Evolutionary conservation across 345 rosid species (phyloP).

Genomic region (Arabis alpina): DNA sequence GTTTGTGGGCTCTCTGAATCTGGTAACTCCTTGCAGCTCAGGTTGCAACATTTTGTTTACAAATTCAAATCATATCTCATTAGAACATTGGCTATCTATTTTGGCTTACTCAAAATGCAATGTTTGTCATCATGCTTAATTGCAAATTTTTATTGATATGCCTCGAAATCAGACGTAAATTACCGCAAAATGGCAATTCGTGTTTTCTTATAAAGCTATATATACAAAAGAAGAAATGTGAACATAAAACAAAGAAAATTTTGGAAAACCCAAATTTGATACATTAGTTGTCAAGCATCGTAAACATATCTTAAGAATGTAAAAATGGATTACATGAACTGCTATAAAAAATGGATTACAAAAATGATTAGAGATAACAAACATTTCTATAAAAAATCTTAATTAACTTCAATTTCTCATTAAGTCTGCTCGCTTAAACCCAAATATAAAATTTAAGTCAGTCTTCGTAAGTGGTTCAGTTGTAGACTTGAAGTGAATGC

Average conservation of each 20-base stretch:
- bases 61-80: not conserved
- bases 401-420: no score
- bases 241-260: not conserved
- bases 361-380: no score
- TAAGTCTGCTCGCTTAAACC: no score
- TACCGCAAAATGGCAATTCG: not conserved
- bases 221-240: not conserved
- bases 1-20: constrained; percentile 26
- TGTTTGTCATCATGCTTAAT: constrained; percentile 1
- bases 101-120: not conserved
- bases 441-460: no score
- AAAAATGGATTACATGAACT: not conserved
- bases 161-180: not conserved
- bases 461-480: no score
- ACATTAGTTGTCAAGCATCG: not conserved
- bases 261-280: not conserved
- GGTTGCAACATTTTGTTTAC: constrained; percentile 11
- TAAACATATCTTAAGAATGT: not conserved
- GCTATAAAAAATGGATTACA: not conserved
- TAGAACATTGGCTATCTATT: not conserved
- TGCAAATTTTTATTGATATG: not conserved
- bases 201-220: not conserved
- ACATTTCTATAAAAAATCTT: no score
- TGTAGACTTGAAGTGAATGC: no score
- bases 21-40: not conserved